Evolutionary conservation across 2,329 filamentous ascomycete species (phyloP).

Genomic region (Pestalotiopsis sp.): DNA sequence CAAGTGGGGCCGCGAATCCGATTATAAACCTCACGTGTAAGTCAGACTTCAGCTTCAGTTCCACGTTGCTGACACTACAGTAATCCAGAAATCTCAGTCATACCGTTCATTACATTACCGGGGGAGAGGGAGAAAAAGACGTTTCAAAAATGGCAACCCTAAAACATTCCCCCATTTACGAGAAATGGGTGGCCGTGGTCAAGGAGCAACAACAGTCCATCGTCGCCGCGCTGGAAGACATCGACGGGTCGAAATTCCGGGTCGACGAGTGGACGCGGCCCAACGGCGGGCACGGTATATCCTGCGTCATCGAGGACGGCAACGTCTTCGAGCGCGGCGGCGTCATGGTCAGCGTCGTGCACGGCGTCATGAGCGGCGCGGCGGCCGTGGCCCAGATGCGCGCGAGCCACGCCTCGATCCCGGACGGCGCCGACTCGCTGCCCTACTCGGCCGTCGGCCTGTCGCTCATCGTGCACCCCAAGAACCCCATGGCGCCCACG

Average conservation of each 20-base stretch:
- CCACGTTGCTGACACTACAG: no score
- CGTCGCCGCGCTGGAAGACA: slow-evolving; percentile 75
- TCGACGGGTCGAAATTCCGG: slow-evolving; percentile 83
- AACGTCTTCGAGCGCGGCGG: slow-evolving; percentile 98
- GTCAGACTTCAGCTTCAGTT: no score
- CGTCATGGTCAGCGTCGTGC: slow-evolving; percentile 92
- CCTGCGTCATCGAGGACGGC: slow-evolving; percentile 94
- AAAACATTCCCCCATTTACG: slow-evolving; percentile 84
- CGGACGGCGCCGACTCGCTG: slow-evolving; percentile 61
- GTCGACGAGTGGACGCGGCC: slow-evolving; percentile 86
- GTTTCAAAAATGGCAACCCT: neutral
- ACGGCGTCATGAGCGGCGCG: slow-evolving; percentile 82
- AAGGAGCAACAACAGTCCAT: slow-evolving; percentile 90
- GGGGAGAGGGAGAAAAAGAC: neutral
- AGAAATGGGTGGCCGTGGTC: slow-evolving; percentile 96
- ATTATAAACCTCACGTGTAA: no score
- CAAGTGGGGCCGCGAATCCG: no score
- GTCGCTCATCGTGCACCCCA: slow-evolving; percentile 88
- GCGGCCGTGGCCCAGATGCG: slow-evolving; percentile 87
- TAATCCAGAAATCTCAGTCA: no score
- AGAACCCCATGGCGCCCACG: slow-evolving; percentile 95
- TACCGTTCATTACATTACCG: slow-evolving; percentile 38
- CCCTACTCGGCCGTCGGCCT: slow-evolving; percentile 95
- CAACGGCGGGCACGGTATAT: slow-evolving; percentile 89
- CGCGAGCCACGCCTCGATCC: slow-evolving; percentile 89